Percentiles rank a stretch among this genome's conserved stretches.
phyloP scores from a whole-genome alignment of 495 filamentous ascomycete genomes.

The Xylaria flabelliformis region DNA sequence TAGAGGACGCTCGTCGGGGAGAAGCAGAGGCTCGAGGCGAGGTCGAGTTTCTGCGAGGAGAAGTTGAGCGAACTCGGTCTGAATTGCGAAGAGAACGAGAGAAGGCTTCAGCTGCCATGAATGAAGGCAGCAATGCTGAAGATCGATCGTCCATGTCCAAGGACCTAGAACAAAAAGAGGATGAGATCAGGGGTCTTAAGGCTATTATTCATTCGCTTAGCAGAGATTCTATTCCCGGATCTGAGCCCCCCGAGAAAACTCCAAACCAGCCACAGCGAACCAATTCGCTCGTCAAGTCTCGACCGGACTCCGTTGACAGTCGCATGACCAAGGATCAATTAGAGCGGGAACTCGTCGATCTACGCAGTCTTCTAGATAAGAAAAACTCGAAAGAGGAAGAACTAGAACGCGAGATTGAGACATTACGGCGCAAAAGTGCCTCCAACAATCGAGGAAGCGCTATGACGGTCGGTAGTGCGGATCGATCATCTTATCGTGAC shows the following conservation, averaged over 20 bases:
- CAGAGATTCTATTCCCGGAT: conserved; percentile 66
- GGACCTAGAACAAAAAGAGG: conserved; percentile 92
- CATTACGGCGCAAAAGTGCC: conserved; percentile 57
- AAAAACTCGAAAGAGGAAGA: conserved; percentile 85
- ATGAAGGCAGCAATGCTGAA: conserved; percentile 57
- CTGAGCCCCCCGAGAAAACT: conserved; percentile 49
- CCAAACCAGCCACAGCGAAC: conserved; percentile 50
- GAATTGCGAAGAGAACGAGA: conserved; percentile 91
- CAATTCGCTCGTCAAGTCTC: conserved; percentile 42
- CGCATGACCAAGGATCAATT: conserved; percentile 66
- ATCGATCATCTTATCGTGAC: conserved; percentile 62
- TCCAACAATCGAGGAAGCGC: conserved; percentile 56
- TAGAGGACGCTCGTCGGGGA: conserved; percentile 94
- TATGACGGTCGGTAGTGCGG: conserved; percentile 58
- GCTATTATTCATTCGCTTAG: conserved; percentile 97
- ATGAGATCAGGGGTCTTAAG: conserved; percentile 95
- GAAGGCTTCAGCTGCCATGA: conserved; percentile 72
- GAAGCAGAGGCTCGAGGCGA: conserved; percentile 96
- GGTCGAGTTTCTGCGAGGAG: conserved; percentile 93
- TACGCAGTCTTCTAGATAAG: conserved; percentile 70
- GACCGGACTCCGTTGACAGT: conserved; percentile 62
- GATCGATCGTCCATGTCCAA: conserved; percentile 58
- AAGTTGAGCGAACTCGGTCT: conserved; percentile 91
- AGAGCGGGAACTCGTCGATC: conserved; percentile 78
- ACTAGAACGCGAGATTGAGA: conserved; percentile 84